These are phyloP conservation scores for Volvariella volvacea DNA, from an alignment of 1,284 basidiomycete genomes.

Conservation along the genomic window DNA sequence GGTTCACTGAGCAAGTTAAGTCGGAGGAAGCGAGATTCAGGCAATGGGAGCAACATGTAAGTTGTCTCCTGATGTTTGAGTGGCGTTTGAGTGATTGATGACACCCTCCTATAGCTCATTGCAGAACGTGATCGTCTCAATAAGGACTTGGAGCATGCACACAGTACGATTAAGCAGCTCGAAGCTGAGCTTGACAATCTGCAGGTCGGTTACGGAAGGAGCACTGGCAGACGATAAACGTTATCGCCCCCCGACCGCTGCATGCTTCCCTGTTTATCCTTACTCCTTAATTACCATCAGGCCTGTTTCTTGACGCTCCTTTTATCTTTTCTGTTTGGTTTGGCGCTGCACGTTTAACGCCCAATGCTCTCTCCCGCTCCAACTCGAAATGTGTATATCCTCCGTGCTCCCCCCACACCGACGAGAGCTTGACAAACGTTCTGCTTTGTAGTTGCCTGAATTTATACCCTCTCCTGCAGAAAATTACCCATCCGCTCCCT, in stretches of 20 bases:
- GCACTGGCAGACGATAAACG: conserved; percentile 62
- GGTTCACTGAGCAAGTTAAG: conserved; percentile 99
- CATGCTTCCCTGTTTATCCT: too few species aligned
- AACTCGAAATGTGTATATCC: too few species aligned
- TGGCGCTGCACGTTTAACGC: too few species aligned
- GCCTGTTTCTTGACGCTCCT: too few species aligned
- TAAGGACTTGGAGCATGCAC: conserved; percentile 91
- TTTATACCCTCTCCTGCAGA: neutral
- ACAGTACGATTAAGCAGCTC: conserved; percentile 86
- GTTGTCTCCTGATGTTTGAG: conserved; percentile 23
- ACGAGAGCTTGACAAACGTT: too few species aligned
- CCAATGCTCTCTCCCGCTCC: too few species aligned
- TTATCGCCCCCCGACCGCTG: neutral
- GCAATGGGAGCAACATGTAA: conserved; percentile 98
- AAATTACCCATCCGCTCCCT: neutral
- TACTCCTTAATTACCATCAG: too few species aligned
- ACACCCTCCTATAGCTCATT: conserved; percentile 61
- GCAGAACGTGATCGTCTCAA: conserved; percentile 95
- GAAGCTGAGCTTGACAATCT: conserved; percentile 87
- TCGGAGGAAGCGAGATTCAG: conserved; percentile 96
- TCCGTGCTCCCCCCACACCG: too few species aligned
- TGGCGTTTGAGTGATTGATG: conserved; percentile 1
- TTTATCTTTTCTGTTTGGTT: too few species aligned
- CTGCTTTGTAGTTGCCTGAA: neutral
- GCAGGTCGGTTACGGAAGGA: conserved; percentile 78